Conservation (phyloP, 345 rosid species). For the Reutealis trisperma region DNA sequence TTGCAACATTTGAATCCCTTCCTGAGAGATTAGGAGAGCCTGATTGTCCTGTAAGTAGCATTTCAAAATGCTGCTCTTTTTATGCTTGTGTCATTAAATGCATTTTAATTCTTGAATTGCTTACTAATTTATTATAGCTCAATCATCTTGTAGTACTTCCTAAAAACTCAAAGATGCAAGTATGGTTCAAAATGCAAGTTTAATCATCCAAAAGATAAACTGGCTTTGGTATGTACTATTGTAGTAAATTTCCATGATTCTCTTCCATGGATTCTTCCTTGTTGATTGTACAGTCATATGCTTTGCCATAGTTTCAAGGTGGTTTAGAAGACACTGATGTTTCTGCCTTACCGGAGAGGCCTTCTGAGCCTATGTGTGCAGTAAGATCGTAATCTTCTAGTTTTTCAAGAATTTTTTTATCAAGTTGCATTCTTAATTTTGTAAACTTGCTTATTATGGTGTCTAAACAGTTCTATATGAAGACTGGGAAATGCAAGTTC, state of each 20-base stretch:
- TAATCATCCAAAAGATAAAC: conserved; percentile 75
- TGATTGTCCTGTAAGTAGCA: conserved; percentile 86
- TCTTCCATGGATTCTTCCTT: not conserved
- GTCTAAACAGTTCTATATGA: conserved; percentile 73
- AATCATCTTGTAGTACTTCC: conserved; percentile 60
- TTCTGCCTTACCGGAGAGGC: conserved; percentile 76
- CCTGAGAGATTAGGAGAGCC: conserved; percentile 90
- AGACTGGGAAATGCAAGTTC: conserved; percentile 91
- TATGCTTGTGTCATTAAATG: conserved; percentile 13
- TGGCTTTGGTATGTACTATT: conserved; percentile 48
- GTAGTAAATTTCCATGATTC: not conserved
- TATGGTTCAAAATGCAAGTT: conserved; percentile 88
- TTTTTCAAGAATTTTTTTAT: not conserved
- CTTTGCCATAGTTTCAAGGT: conserved; percentile 47
- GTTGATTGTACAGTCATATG: conserved; percentile 21
- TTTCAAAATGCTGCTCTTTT: conserved; percentile 5
- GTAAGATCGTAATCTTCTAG: conserved; percentile 49
- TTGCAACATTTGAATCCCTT: conserved; percentile 50
- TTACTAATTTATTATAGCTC: conserved; percentile 17
- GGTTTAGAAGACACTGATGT: conserved; percentile 42
- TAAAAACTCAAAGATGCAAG: conserved; percentile 94
- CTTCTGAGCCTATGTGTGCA: conserved; percentile 74
- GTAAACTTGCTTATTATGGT: conserved; percentile 25
- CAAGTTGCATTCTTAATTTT: conserved; percentile 14
- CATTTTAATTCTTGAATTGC: conserved; percentile 13